Percentiles rank a stretch among this genome's conserved stretches.
These are phyloP conservation scores for Populus ilicifolia DNA, from an alignment of 345 rosid genomes.

Conservation along the genomic window DNA sequence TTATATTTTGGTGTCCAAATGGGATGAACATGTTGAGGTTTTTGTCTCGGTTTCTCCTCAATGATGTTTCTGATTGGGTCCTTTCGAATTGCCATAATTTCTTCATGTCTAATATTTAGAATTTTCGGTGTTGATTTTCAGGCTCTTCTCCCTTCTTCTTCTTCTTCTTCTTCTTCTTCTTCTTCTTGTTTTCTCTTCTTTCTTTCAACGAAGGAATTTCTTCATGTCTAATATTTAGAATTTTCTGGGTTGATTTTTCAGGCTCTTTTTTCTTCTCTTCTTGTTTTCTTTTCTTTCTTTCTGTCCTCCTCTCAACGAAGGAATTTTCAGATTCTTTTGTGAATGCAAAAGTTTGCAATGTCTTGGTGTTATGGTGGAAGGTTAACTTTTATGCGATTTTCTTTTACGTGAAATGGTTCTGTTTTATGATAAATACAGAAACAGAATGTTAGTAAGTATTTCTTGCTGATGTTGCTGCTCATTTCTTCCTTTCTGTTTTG, in stretches of 20 bases:
- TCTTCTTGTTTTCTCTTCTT: too few relatives aligned
- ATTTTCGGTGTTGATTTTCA: too few relatives aligned
- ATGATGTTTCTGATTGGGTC: neutral
- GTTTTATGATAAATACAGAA: slow-evolving; percentile 14
- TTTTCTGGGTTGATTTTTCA: neutral
- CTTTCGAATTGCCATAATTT: neutral
- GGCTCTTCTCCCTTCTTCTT: too few relatives aligned
- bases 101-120: neutral
- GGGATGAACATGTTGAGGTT: neutral
- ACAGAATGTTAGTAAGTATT: neutral
- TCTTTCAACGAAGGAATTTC: too few relatives aligned
- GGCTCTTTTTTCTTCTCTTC: neutral
- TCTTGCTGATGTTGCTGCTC: slow-evolving; percentile 14
- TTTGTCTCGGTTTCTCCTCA: neutral
- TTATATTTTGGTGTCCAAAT: neutral
- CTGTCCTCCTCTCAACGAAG: too few relatives aligned
- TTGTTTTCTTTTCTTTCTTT: too few relatives aligned
- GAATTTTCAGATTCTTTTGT: neutral
- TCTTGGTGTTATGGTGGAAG: neutral
- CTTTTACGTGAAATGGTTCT: neutral
- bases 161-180: too few relatives aligned
- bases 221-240: neutral
- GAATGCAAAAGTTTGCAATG: neutral
- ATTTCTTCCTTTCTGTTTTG: slow-evolving; percentile 4
- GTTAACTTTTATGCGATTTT: neutral